Base-by-base conservation (phyloP, 148 eudicot genomes). In the Selenicereus undatus region DNA sequence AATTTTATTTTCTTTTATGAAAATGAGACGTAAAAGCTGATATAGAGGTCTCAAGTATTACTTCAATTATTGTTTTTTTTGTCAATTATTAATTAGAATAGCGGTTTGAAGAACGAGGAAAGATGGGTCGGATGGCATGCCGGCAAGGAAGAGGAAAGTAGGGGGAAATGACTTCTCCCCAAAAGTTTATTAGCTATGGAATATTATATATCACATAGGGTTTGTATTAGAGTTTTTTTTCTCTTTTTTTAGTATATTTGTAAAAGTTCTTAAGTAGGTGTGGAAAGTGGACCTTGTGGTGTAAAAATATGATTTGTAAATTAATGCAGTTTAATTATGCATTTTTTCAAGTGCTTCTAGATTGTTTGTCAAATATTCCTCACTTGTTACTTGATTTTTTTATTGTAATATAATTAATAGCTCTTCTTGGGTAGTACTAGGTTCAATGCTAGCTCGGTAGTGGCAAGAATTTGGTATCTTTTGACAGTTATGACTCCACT, bases 261-360 rank as follows among this genome's bases (percentile, higher is more conserved):
- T 64, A 64, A 64, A 56, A 56, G 62, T 56, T 56, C 12, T 56
- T 56, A 3, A 64, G 5, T 70, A 51, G 45, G 35, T 26, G 9
- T 77, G 4, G 26, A 73, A 13, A 20, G 9, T 77, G 4, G 26
- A 73, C 17, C 7, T 24, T 64, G 29, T 9, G 36, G 30, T 83
- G 79, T 82, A 79, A 76, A 83, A 27, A 43, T 72, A 75, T 75
- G 76, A 79, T 75, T 83, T 83, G 82, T 83, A 79, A 79, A 83
- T 79, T 52, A 52, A 56, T 56, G 20, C 20, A 56, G 6, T 56
- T 16, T 56, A 64, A 24, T 64, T 24, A 11, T 64, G 68, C 29
- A 5, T 56, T 56, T 64, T 64, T 35, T 26, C 24, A 70, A 51
- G 39, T 71, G 78, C 68, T 66, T 71, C 80, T 76, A 56, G 80